Evolutionary conservation across 2,329 filamentous ascomycete genomes (phyloP).

Genomic region (Claviceps pazoutovae): DNA sequence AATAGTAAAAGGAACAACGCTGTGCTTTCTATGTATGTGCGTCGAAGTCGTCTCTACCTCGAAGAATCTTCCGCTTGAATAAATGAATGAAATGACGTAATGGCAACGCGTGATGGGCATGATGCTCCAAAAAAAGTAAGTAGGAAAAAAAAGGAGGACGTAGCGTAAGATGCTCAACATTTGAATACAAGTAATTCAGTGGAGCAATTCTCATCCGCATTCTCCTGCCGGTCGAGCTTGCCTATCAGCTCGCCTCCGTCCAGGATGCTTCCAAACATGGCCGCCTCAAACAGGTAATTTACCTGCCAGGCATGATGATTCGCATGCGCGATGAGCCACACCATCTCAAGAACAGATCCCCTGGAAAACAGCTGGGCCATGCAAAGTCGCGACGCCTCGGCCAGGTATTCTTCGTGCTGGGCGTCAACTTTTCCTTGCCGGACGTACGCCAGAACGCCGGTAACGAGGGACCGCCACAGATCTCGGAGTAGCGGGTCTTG

Average conservation of each 20-base stretch:
- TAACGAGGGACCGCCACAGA: slow-evolving; percentile 9
- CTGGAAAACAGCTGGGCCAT: slow-evolving; percentile 13
- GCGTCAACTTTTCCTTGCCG: slow-evolving; percentile 8
- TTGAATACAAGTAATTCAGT: not conserved
- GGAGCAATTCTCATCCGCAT: not conserved
- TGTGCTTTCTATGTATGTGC: no score
- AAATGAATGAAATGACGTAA: no score
- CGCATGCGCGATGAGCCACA: slow-evolving; percentile 11
- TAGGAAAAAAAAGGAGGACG: not conserved
- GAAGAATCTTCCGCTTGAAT: no score
- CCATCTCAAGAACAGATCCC: slow-evolving; percentile 8
- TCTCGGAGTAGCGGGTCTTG: slow-evolving; percentile 5
- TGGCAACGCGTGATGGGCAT: no score
- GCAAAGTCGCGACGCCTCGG: slow-evolving; percentile 6
- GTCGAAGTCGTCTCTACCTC: no score
- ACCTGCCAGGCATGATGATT: slow-evolving; percentile 17
- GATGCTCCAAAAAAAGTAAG: no score
- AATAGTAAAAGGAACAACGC: no score
- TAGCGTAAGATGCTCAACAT: not conserved
- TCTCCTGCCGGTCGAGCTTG: slow-evolving; percentile 14
- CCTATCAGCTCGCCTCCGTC: slow-evolving; percentile 15
- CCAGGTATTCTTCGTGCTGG: slow-evolving; percentile 6
- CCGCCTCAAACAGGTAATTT: slow-evolving; percentile 18
- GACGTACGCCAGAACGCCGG: slow-evolving; percentile 9
- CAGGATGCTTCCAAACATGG: slow-evolving; percentile 20